Conservation (phyloP, 2,329 filamentous ascomycete genomes). For the Colletotrichum filicis region DNA sequence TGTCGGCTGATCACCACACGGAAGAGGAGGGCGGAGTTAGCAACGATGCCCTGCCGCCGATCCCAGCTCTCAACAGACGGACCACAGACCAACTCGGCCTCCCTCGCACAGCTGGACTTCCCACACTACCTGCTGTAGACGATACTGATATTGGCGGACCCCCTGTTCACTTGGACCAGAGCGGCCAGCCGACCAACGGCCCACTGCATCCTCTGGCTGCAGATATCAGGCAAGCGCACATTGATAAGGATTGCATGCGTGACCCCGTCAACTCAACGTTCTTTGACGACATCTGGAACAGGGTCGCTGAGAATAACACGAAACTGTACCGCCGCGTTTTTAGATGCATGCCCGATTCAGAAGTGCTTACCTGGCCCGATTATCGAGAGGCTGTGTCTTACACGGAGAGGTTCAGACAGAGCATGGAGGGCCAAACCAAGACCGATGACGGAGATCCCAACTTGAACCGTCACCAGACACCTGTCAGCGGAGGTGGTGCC, state of each 20-base stretch:
- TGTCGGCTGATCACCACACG: conserved; percentile 31
- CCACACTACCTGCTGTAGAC: conserved; percentile 75
- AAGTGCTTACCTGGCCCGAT: conserved; percentile 92
- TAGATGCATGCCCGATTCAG: conserved; percentile 95
- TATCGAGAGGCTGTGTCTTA: conserved; percentile 89
- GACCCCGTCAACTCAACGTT: conserved; percentile 88
- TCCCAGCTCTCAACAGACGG: conserved; percentile 65
- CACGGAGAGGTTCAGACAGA: conserved; percentile 78
- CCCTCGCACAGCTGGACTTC: conserved; percentile 75
- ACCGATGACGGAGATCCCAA: conserved; percentile 62
- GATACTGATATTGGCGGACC: conserved; percentile 88
- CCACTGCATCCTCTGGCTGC: conserved; percentile 65
- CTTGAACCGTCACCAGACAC: conserved; percentile 44
- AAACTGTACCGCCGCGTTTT: conserved; percentile 94
- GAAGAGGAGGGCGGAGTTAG: conserved; percentile 41
- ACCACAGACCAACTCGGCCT: conserved; percentile 76
- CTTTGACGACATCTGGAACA: conserved; percentile 88
- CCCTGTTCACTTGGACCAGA: conserved; percentile 65
- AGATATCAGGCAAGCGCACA: conserved; percentile 77
- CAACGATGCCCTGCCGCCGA: conserved; percentile 67
- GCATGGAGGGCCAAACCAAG: conserved; percentile 66
- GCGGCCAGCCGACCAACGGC: conserved; percentile 57
- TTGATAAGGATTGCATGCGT: conserved; percentile 93
- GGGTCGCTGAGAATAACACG: conserved; percentile 92
- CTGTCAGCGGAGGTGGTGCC: conserved; percentile 47